A percentile compares a stretch with the other conserved stretches of the same genome.
These are phyloP conservation scores for Pharnaceum exiguum DNA, from an alignment of 148 eudicot genomes.

Conservation along the genomic window DNA sequence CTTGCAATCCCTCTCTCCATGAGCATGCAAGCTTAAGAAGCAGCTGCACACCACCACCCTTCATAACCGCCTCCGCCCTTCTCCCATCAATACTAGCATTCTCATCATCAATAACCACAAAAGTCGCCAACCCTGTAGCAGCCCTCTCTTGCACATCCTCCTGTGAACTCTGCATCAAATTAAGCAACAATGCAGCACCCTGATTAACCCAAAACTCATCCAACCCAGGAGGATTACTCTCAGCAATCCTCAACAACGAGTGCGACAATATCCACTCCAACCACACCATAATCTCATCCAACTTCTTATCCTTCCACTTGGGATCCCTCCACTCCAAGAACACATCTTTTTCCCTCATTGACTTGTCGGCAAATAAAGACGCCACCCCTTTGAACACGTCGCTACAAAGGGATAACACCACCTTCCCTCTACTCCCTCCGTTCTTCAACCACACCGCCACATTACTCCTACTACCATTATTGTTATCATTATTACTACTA, in stretches of 20 bases:
- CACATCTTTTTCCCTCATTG: conserved; percentile 45
- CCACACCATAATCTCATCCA: conserved; percentile 76
- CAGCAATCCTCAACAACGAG: conserved; percentile 80
- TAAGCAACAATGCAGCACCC: conserved; percentile 79
- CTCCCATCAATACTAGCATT: conserved; percentile 79
- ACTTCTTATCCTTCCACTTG: conserved; percentile 39
- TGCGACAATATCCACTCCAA: conserved; percentile 84
- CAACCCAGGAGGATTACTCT: conserved; percentile 71
- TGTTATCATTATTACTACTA: conserved; percentile 29
- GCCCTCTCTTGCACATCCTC: conserved; percentile 99
- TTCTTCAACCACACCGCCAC: too few relatives aligned
- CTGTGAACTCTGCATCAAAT: conserved; percentile 75
- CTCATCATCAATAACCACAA: conserved; percentile 93
- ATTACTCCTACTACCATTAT: too few relatives aligned
- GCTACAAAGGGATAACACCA: conserved; percentile 49
- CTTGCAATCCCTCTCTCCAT: conserved; percentile 92
- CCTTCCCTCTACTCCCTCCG: conserved; percentile 52
- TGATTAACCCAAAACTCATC: conserved; percentile 91
- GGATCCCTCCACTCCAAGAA: conserved; percentile 67
- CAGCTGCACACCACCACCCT: conserved; percentile 78
- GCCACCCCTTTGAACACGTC: conserved; percentile 60
- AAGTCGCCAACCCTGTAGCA: conserved; percentile 90
- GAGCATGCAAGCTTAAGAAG: conserved; percentile 79
- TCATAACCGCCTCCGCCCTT: conserved; percentile 92
- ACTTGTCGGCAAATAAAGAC: conserved; percentile 53